These are phyloP conservation scores for Candida sp. DNA, from an alignment of 1,139 yeast species.

Conservation along the genomic window DNA sequence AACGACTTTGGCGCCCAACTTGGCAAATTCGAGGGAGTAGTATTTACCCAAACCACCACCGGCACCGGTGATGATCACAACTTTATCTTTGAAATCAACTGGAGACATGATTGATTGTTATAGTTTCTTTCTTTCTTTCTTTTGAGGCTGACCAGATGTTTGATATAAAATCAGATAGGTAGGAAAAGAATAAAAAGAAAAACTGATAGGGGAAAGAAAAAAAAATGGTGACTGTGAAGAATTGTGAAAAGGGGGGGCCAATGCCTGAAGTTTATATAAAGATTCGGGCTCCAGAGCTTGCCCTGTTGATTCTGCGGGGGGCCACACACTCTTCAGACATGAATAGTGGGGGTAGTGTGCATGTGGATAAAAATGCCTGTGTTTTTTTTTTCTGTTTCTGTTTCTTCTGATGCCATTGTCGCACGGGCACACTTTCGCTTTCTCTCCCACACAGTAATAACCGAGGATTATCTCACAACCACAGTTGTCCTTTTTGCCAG, in stretches of 20 bases:
- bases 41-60: constrained; percentile 97
- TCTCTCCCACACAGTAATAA: not conserved
- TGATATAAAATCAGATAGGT: not conserved
- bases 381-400: not conserved
- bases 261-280: not conserved
- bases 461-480: not conserved
- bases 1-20: constrained; percentile 90
- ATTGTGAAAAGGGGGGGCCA: not conserved
- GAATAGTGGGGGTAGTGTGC: not conserved
- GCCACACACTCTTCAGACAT: not conserved
- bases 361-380: constrained; percentile 1
- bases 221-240: not conserved
- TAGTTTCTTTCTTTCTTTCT: not conserved
- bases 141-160: too few relatives aligned
- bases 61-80: constrained; percentile 93
- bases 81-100: constrained; percentile 72
- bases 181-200: not conserved
- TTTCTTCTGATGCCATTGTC: not conserved
- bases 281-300: not conserved
- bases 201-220: not conserved
- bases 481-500: too few relatives aligned
- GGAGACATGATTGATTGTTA: constrained; percentile 28
- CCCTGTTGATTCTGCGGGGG: constrained; percentile 1
- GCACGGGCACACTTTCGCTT: not conserved
- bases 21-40: constrained; percentile 87